Conservation (phyloP, 305 asterid species). For the Caryopteris hybrid region DNA sequence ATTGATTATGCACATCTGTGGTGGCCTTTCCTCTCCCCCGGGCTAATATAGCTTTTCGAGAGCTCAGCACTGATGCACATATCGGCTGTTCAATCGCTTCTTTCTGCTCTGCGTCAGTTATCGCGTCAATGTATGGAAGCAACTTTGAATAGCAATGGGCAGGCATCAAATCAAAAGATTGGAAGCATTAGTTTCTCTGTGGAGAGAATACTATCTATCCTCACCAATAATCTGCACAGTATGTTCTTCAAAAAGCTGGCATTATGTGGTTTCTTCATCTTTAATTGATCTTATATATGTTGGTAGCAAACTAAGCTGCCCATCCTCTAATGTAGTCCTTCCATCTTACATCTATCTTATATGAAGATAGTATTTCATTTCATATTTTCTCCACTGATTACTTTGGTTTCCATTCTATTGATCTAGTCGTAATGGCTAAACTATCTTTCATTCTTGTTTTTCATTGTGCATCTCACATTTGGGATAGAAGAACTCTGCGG, state of each 20-base stretch:
- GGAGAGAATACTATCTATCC: constrained; percentile 82
- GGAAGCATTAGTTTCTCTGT: constrained; percentile 86
- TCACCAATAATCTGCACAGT: constrained; percentile 91
- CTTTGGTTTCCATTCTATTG: constrained; percentile 2
- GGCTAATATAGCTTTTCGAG: constrained; percentile 68
- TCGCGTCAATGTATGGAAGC: constrained; percentile 75
- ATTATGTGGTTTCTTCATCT: constrained; percentile 20
- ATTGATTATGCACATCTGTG: constrained; percentile 18
- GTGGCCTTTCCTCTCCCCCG: neutral
- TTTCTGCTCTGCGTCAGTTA: constrained; percentile 87
- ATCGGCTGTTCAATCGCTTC: constrained; percentile 86
- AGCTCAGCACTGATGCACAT: constrained; percentile 93
- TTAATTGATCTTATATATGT: constrained; percentile 9
- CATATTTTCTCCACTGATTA: constrained; percentile 11
- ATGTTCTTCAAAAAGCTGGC: constrained; percentile 34
- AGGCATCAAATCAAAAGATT: constrained; percentile 70
- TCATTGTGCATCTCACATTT: neutral
- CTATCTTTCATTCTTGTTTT: constrained; percentile 4
- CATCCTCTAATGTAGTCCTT: neutral
- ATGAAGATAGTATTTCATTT: neutral
- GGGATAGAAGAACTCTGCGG: neutral
- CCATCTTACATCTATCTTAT: neutral
- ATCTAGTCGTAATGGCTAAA: constrained; percentile 1
- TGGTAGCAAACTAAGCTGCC: constrained; percentile 15
- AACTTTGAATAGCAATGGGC: constrained; percentile 59